phyloP scores from a whole-genome alignment of 1,139 yeast species.

The Geotrichum citri-aurantii region DNA sequence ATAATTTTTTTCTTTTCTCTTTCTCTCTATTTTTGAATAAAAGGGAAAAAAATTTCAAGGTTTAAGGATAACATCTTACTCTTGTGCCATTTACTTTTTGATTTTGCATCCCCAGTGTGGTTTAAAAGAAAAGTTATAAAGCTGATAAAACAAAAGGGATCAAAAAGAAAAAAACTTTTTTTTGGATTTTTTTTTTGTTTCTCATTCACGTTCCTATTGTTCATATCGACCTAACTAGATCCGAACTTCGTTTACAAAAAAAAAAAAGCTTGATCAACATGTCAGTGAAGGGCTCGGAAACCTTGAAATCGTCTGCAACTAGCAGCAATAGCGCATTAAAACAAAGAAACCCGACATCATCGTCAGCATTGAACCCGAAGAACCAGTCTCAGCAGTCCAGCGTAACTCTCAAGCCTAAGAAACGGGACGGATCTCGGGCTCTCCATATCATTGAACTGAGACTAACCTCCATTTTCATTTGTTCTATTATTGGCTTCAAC shows the following conservation, averaged over 20 bases:
- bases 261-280: background rate
- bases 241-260: background rate
- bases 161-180: background rate
- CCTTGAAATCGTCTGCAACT: background rate
- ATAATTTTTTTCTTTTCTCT: background rate
- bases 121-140: background rate
- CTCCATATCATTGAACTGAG: background rate
- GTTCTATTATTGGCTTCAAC: background rate
- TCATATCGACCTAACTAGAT: background rate
- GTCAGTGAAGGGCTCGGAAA: background rate
- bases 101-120: background rate
- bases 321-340: background rate
- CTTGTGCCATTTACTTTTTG: background rate
- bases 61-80: background rate
- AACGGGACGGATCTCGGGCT: background rate
- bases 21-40: background rate
- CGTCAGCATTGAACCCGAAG: background rate
- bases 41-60: background rate
- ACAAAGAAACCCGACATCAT: background rate
- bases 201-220: background rate
- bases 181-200: background rate
- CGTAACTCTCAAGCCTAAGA: background rate
- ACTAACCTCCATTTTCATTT: background rate
- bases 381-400: background rate
- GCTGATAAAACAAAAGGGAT: background rate